Evolutionary conservation across 352 stramenopile species (phyloP).

Genomic region (Pythium periplocum): DNA sequence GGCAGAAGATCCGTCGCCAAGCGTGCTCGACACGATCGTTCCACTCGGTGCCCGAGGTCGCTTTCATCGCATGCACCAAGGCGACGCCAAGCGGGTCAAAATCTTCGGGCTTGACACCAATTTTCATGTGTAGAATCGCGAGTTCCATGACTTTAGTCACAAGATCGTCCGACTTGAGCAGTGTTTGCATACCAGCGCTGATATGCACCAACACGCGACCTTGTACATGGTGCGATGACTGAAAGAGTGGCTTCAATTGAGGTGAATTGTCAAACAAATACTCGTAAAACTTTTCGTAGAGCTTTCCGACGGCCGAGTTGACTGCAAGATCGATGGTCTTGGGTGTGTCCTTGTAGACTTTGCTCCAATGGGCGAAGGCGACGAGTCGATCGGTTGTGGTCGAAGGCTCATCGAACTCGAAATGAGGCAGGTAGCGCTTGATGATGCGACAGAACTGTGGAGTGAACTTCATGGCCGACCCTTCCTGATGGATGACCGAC

Average conservation of each 20-base stretch:
- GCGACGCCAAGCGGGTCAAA: constrained; percentile 56
- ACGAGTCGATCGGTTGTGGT: constrained; percentile 35
- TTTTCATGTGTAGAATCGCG: constrained; percentile 57
- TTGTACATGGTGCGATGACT: constrained; percentile 52
- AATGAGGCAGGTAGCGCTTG: constrained; percentile 49
- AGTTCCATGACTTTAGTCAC: constrained; percentile 56
- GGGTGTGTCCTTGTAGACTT: constrained; percentile 56
- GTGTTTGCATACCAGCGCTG: constrained; percentile 52
- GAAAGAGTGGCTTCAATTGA: constrained; percentile 56
- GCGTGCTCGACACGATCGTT: constrained; percentile 36
- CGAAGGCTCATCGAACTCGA: constrained; percentile 31
- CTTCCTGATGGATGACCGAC: constrained; percentile 5
- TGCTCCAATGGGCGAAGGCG: constrained; percentile 51
- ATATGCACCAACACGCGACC: constrained; percentile 61
- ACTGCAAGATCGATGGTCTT: constrained; percentile 27
- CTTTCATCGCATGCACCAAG: constrained; percentile 54
- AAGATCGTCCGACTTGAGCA: constrained; percentile 47
- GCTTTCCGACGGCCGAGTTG: constrained; percentile 33
- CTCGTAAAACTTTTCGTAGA: constrained; percentile 56
- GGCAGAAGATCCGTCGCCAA: constrained; percentile 57
- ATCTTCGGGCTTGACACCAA: constrained; percentile 57
- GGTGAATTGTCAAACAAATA: constrained; percentile 46
- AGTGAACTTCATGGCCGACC: constrained; percentile 12
- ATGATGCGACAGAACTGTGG: constrained; percentile 48
- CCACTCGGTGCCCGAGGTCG: constrained; percentile 44